Percentiles rank a stretch among this genome's conserved stretches.
Evolutionary conservation across 164 flowering plant species (phyloP).

Genomic region (Dillenia suffruticosa): DNA sequence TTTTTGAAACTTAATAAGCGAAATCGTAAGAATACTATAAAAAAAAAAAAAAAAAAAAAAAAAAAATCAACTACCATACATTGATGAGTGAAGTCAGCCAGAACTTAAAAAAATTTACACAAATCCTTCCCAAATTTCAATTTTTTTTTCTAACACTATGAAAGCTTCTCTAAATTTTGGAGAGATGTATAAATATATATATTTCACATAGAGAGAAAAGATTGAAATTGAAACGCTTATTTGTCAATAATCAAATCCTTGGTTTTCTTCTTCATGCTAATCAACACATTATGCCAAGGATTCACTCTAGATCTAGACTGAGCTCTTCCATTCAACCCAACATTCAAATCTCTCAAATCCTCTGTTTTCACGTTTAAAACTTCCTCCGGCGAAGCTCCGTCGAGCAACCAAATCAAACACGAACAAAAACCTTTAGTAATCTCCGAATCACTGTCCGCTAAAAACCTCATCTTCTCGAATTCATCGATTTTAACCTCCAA

Average conservation of each 20-base stretch:
- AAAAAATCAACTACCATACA: no score
- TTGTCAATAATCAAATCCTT: slow-evolving; percentile 45
- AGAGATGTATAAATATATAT: no score
- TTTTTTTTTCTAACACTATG: no score
- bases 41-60: no score
- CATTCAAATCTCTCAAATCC: slow-evolving; percentile 61
- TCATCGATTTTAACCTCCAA: slow-evolving; percentile 47
- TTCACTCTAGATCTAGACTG: slow-evolving; percentile 51
- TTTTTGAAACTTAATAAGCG: no score
- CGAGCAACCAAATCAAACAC: slow-evolving; percentile 60
- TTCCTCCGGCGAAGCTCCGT: slow-evolving; percentile 68
- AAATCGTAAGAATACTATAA: no score
- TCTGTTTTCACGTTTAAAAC: slow-evolving; percentile 65
- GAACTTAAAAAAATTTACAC: no score
- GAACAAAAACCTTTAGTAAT: slow-evolving; percentile 71
- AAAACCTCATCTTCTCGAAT: slow-evolving; percentile 51
- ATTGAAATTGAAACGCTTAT: no score
- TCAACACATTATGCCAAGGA: slow-evolving; percentile 88
- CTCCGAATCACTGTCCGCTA: slow-evolving; percentile 87
- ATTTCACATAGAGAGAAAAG: no score
- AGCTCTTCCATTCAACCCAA: slow-evolving; percentile 44
- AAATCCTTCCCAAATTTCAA: no score
- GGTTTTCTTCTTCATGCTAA: slow-evolving; percentile 84
- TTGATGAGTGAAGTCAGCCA: no score
- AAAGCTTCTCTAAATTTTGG: no score